phyloP scores from a whole-genome alignment of 2,329 filamentous ascomycete genomes.

The Apiospora malaysiana region DNA sequence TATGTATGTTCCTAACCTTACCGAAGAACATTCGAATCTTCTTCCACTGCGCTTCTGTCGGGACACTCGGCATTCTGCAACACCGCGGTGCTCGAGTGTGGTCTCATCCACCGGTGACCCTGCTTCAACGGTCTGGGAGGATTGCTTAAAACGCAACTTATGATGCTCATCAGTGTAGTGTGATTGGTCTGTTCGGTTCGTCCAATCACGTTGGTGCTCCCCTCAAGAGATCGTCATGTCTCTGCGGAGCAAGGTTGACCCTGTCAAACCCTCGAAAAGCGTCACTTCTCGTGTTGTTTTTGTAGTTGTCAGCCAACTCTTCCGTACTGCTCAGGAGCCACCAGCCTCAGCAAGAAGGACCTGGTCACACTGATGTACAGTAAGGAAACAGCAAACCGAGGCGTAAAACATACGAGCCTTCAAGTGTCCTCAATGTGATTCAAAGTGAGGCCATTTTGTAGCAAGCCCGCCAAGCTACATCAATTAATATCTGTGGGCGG shows the following conservation, averaged over 20 bases:
- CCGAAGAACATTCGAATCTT: conserved; percentile 11
- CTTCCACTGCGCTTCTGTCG: conserved; percentile 13
- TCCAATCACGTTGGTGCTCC: not conserved
- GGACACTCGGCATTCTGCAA: conserved; percentile 11
- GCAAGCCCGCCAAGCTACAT: not conserved
- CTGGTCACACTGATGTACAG: not conserved
- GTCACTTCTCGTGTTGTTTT: not conserved
- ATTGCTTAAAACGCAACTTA: conserved; percentile 7
- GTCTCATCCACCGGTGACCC: conserved; percentile 17
- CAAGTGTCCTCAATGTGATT: not conserved
- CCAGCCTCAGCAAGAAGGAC: not conserved
- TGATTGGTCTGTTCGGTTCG: not conserved
- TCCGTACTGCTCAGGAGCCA: not conserved
- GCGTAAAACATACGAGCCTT: not conserved
- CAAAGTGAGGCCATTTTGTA: not conserved
- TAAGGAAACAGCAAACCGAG: not conserved
- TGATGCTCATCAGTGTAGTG: conserved; percentile 12
- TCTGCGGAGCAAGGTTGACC: not conserved
- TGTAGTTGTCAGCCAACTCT: not conserved
- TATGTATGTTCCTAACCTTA: too few species aligned
- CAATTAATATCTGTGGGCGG: not conserved
- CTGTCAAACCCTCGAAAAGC: not conserved
- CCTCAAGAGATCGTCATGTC: not conserved
- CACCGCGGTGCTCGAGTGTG: conserved; percentile 6
- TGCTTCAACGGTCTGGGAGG: conserved; percentile 14